Conservation (phyloP, 257 asterid species). For the Primulina tabacum region DNA sequence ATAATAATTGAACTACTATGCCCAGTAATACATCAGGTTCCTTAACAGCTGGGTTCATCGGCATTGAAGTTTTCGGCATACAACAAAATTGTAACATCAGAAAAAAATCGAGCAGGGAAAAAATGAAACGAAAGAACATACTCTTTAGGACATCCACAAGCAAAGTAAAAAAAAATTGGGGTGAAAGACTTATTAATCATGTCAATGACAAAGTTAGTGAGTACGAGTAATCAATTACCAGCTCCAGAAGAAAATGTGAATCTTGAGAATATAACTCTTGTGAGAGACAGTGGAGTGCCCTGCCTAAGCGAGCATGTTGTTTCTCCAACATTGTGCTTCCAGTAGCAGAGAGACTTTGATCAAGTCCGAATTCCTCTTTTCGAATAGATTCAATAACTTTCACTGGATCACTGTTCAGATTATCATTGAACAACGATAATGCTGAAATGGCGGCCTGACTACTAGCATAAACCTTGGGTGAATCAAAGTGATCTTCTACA, state of each 20-base stretch:
- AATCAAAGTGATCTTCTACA: slow-evolving; percentile 21
- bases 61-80: neutral
- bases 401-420: slow-evolving; percentile 37
- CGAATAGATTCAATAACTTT: slow-evolving; percentile 65
- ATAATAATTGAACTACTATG: slow-evolving; percentile 4
- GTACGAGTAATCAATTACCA: slow-evolving; percentile 48
- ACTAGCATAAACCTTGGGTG: slow-evolving; percentile 27
- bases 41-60: neutral
- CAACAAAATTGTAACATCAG: neutral
- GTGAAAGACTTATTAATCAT: slow-evolving; percentile 8
- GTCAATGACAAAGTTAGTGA: slow-evolving; percentile 16
- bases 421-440: slow-evolving; percentile 26
- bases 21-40: neutral
- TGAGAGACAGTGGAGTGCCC: slow-evolving; percentile 97
- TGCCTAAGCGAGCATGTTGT: slow-evolving; percentile 97
- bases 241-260: slow-evolving; percentile 94
- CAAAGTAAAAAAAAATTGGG: neutral
- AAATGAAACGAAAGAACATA: neutral
- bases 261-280: slow-evolving; percentile 96
- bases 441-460: slow-evolving; percentile 24
- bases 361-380: slow-evolving; percentile 85
- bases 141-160: slow-evolving; percentile 1
- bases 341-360: slow-evolving; percentile 49
- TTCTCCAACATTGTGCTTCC: slow-evolving; percentile 77
- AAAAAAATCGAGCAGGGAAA: slow-evolving; percentile 4